phyloP scores from a whole-genome alignment of 345 rosid species.

The Dipteronia sinensis region DNA sequence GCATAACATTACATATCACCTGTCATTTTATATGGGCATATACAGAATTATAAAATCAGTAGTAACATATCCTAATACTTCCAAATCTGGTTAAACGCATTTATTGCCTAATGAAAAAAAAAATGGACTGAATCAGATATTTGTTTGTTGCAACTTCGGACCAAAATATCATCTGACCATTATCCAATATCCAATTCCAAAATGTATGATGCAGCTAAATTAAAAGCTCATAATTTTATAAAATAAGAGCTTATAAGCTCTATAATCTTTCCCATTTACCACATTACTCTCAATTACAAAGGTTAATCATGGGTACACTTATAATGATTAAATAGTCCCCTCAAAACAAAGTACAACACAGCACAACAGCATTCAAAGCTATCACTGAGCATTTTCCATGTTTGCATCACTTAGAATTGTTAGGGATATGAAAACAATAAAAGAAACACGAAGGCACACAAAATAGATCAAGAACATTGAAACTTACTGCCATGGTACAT shows the following conservation, averaged over 20 bases:
- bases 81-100: background rate
- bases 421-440: background rate
- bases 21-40: background rate
- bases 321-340: background rate
- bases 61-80: background rate
- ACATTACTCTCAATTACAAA: background rate
- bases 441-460: background rate
- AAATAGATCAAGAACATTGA: conserved; percentile 3
- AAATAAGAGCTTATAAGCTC: background rate
- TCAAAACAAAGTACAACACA: background rate
- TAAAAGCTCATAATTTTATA: background rate
- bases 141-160: background rate
- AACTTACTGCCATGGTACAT: conserved; percentile 98
- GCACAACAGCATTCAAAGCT: background rate
- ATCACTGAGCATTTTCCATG: background rate
- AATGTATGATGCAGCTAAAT: background rate
- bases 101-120: background rate
- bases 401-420: background rate
- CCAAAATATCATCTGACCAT: background rate
- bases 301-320: background rate
- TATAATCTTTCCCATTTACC: background rate
- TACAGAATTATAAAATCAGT: background rate
- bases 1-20: background rate
- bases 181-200: background rate
- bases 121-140: background rate